Percentiles rank a stretch among this genome's conserved stretches.
phyloP scores from a whole-genome alignment of 192 early-diverging fungal species.

The Rhizophagus clarus region DNA sequence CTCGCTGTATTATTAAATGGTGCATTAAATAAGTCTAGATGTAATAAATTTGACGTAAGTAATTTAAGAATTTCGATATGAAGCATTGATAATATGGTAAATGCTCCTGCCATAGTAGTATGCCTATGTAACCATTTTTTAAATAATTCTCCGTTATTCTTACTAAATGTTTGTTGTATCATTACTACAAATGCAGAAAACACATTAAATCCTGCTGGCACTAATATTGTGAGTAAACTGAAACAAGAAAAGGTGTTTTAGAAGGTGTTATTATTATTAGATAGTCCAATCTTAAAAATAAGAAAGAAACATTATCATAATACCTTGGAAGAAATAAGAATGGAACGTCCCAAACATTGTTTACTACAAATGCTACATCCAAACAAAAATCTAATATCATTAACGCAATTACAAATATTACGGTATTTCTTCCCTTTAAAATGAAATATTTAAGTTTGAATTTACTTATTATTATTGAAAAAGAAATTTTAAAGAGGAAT shows the following conservation, averaged over 20 bases:
- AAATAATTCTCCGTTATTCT: not conserved
- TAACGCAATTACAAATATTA: not conserved
- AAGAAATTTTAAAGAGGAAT: not conserved
- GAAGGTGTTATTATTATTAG: not conserved
- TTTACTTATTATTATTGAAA: not conserved
- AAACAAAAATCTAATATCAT: not conserved
- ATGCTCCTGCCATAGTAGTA: not conserved
- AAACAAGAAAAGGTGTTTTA: not conserved
- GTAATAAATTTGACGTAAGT: not conserved
- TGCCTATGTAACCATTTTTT: not conserved
- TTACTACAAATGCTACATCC: not conserved
- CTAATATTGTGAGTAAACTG: not conserved
- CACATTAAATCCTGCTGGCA: not conserved
- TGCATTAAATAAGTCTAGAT: not conserved
- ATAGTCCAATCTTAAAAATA: too few relatives aligned
- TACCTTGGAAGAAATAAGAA: not conserved
- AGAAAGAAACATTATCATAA: not conserved
- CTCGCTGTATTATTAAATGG: not conserved
- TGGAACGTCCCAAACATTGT: not conserved
- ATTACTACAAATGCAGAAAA: not conserved
- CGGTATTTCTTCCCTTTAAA: not conserved
- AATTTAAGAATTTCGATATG: not conserved
- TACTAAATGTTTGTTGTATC: not conserved
- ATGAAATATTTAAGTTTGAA: not conserved
- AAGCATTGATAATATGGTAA: not conserved